Conservation (phyloP, 1,284 basidiomycete genomes). For the Ceratobasidium sp. region DNA sequence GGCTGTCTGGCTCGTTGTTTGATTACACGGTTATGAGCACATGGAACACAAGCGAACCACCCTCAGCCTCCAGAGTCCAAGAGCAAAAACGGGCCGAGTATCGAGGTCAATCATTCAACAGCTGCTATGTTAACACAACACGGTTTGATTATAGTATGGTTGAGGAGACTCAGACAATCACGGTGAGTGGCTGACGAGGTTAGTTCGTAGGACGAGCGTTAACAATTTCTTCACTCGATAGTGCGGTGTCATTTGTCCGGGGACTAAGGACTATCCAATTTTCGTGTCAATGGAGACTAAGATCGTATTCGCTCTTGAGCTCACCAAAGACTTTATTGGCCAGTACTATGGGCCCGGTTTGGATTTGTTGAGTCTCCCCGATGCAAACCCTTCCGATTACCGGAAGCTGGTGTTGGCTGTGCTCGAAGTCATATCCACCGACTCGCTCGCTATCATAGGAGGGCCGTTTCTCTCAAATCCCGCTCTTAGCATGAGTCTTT, state of each 20-base stretch:
- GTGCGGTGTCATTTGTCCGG: conserved; percentile 23
- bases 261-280: conserved; percentile 12
- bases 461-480: neutral
- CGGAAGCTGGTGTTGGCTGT: conserved; percentile 20
- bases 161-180: conserved; percentile 10
- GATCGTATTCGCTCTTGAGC: conserved; percentile 2
- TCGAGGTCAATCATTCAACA: conserved; percentile 14
- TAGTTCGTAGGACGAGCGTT: neutral
- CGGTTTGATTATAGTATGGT: conserved; percentile 25
- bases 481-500: neutral
- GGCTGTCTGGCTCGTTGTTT: neutral
- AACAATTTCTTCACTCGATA: neutral
- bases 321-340: conserved; percentile 31
- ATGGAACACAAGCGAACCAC: too few relatives aligned
- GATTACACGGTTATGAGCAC: neutral
- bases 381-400: conserved; percentile 4
- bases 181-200: neutral
- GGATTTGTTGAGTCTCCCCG: neutral
- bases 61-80: too few relatives aligned
- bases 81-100: neutral
- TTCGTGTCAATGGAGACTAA: conserved; percentile 22
- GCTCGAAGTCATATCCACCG: conserved; percentile 25
- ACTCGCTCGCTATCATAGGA: conserved; percentile 4
- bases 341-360: conserved; percentile 24
- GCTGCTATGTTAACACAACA: conserved; percentile 19